Base-by-base conservation (phyloP, 2,329 filamentous ascomycete species). In the Ilyonectria sp. region DNA sequence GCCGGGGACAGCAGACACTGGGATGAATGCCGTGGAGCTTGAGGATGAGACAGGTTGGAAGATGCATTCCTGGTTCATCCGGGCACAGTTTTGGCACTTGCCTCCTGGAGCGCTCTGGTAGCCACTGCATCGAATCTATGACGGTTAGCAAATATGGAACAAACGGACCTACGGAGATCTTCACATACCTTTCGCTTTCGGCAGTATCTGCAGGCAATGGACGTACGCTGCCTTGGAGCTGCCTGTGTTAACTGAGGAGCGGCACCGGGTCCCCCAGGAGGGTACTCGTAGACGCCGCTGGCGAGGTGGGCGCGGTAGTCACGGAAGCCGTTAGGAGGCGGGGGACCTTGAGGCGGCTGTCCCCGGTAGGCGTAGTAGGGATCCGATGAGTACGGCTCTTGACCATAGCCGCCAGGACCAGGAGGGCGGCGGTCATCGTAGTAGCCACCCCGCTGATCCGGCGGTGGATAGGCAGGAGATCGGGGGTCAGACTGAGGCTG, bases 11-110 rank as follows among this genome's bases (percentile, higher is more conserved):
- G 87, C 87, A 2, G 86, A 88, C 6, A 90, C 86, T 1, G 88
- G 87, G 15, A 90, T 86, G 69, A 90, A 90, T 1, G 87, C 87
- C 1, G 87, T 87, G 6, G 86, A 86, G 44, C 85, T 84, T 11
- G 86, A 85, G 0, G 85, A 86, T 4, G 86, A 88, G 1, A 90
- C 88, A 0, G 87, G 88, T 73, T 90, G 87, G 66, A 90, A 90
- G 15, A 90, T 84, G 67, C 88, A 90, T 68, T 90, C 87, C 71
- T 90, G 88, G 55, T 88, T 87, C 80, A 89, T 89, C 69, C 89
- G 87, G 44, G 87, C 86, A 72, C 88, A 90, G 71, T 90, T 90
- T 61, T 87, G 85, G 71, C 88, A 90, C 70, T 89, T 89, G 11
- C 87, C 88, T 21, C 87, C 87, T 0, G 86, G 85, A 0, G 86